Evolutionary conservation across 202 grass and related monocot species (phyloP).

Genomic region (Tripidium arundinaceum): DNA sequence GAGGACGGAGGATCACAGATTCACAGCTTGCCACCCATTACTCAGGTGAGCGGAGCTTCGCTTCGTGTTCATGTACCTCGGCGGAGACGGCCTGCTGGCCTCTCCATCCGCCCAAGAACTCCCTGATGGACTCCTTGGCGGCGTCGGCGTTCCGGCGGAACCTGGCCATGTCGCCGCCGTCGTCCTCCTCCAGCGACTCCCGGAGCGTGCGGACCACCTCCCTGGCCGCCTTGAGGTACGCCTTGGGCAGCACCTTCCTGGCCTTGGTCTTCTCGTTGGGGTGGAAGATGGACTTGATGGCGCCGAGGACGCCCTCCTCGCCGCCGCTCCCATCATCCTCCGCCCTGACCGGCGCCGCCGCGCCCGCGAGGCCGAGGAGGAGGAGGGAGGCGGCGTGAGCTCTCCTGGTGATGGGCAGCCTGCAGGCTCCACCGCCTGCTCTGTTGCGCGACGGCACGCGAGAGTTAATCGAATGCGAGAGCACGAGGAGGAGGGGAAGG

Average conservation of each 20-base stretch:
- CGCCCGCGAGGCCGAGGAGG: conserved; percentile 26
- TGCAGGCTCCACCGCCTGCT: conserved; percentile 34
- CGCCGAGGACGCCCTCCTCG: conserved; percentile 42
- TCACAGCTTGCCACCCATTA: not conserved
- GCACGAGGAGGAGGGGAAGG: not conserved
- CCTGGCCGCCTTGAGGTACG: conserved; percentile 80
- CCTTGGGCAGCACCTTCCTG: conserved; percentile 78
- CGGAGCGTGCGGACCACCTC: conserved; percentile 85
- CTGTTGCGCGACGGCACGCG: conserved; percentile 27
- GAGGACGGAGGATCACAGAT: not conserved
- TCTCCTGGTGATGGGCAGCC: conserved; percentile 43
- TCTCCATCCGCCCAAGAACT: conserved; percentile 71
- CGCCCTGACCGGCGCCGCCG: conserved; percentile 28
- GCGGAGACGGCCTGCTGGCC: conserved; percentile 54
- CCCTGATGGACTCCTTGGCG: conserved; percentile 78
- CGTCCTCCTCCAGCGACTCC: conserved; percentile 65
- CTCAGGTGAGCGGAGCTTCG: not conserved
- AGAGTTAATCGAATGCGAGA: not conserved
- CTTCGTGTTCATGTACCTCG: conserved; percentile 49
- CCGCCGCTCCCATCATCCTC: conserved; percentile 15
- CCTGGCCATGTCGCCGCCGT: conserved; percentile 54
- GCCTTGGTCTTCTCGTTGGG: conserved; percentile 77
- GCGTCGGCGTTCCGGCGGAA: conserved; percentile 80
- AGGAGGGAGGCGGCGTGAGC: conserved; percentile 38
- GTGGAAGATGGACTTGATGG: conserved; percentile 80